Conservation (phyloP, 2,329 filamentous ascomycete genomes). For the Penicillium verrucosum region DNA sequence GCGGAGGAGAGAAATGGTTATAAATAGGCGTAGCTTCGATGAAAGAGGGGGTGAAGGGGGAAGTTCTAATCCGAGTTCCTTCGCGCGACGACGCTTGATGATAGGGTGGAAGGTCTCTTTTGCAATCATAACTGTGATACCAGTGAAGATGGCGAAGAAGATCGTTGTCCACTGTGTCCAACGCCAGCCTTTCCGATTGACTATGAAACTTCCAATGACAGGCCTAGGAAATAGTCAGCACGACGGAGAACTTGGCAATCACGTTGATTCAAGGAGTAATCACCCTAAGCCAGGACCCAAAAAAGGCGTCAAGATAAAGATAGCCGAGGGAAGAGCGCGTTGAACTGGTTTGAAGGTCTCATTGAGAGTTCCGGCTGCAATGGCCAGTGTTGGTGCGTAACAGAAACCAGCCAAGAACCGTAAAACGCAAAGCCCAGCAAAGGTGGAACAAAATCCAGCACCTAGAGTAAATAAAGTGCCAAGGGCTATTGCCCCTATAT, state of each 20-base stretch:
- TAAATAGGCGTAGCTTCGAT: constrained; percentile 10
- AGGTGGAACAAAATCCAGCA: constrained; percentile 11
- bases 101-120: constrained; percentile 20
- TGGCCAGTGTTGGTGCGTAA: constrained; percentile 13
- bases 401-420: constrained; percentile 20
- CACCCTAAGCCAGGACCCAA: constrained; percentile 24
- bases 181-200: constrained; percentile 20
- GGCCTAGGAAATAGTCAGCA: constrained; percentile 12
- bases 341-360: constrained; percentile 19
- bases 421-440: constrained; percentile 12
- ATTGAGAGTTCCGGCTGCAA: constrained; percentile 21
- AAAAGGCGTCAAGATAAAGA: constrained; percentile 23
- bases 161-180: constrained; percentile 22
- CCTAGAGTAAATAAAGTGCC: constrained; percentile 18
- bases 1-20: constrained; percentile 43
- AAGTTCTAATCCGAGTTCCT: constrained; percentile 2
- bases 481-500: constrained; percentile 12
- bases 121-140: constrained; percentile 7
- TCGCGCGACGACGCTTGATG: constrained; percentile 14
- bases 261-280: background rate
- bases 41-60: constrained; percentile 7
- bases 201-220: constrained; percentile 23
- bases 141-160: constrained; percentile 13
- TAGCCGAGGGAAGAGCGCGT: constrained; percentile 18
- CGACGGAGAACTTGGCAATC: background rate